Percentiles rank a stretch among this genome's conserved stretches.
Conservation (phyloP, 306 rosid genomes). For the Urtica urens region DNA sequence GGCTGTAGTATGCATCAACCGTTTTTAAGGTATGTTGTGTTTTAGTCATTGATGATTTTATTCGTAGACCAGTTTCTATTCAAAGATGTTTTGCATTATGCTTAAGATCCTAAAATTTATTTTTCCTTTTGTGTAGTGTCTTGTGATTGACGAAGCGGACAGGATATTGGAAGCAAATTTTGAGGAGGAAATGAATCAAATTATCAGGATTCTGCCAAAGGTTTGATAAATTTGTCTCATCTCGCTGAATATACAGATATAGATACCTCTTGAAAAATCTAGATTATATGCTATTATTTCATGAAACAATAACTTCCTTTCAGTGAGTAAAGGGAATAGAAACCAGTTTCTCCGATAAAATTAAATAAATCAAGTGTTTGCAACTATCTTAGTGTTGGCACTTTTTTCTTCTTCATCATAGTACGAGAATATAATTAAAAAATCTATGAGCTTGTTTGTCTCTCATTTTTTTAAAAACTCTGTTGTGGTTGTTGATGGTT, state of each 20-base stretch:
- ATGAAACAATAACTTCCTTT: background rate
- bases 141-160: conserved; percentile 90
- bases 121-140: conserved; percentile 61
- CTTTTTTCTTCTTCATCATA: too few species aligned
- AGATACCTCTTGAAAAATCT: background rate
- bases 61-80: background rate
- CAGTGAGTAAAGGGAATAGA: background rate
- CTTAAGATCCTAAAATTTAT: background rate
- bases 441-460: too few species aligned
- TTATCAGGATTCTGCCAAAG: conserved; percentile 68
- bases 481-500: background rate
- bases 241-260: background rate
- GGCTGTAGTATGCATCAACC: too few species aligned
- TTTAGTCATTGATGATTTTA: background rate
- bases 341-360: background rate
- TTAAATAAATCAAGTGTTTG: too few species aligned
- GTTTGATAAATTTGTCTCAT: conserved; percentile 23
- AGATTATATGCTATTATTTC: background rate
- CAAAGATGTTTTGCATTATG: background rate
- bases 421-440: too few species aligned
- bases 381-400: too few species aligned
- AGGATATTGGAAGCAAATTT: conserved; percentile 90
- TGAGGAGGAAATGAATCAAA: conserved; percentile 96
- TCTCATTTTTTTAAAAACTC: too few species aligned
- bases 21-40: too few species aligned